Base-by-base conservation (phyloP, 495 filamentous ascomycete species). In the Jackrogersella multiformis region DNA sequence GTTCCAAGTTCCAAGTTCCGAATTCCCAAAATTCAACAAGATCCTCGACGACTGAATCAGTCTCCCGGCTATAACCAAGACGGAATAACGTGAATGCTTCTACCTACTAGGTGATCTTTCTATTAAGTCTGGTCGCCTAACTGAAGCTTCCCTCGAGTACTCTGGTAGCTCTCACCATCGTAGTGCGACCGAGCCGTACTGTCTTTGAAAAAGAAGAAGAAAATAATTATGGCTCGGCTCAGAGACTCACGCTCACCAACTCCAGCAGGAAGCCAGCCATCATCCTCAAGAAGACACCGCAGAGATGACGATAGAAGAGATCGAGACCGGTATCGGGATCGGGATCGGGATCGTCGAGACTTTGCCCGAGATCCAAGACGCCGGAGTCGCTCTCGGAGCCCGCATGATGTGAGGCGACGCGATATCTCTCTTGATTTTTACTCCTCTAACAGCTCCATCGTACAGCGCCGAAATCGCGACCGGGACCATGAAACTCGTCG, bases 241-340 rank as follows among this genome's bases (percentile, higher is more conserved):
- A 90, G 86, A 88, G 90, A 92, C 88, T 88, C 89, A 87, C 91
- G 90, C 90, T 93, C 91, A 93, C 91, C 91, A 91, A 92, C 91
- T 87, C 91, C 91, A 90, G 89, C 90, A 93, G 91, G 90, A 88
- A 92, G 90, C 84, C 88, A 90, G 74, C 87, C 85, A 79, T 87
- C 85, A 79, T 89, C 89, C 73, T 89, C 89, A 72, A 88, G 86
- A 82, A 85, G 87, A 69, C 80, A 74, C 70, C 90, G 88, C 74
- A 87, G 89, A 84, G 89, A 92, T 76, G 89, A 92, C 77, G 90
- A 92, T 76, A 86, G 89, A 62, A 87, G 86, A 78, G 88, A 92
- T 65, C 81, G 82, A 75, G 82, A 77, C 65, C 82, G 86, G 10
- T 56, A 71, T 56, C 82, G 89, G 49, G 68, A 73, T 49, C 82